These are phyloP conservation scores for Millerozyma miso DNA, from an alignment of 805 yeast species.

Conservation along the genomic window DNA sequence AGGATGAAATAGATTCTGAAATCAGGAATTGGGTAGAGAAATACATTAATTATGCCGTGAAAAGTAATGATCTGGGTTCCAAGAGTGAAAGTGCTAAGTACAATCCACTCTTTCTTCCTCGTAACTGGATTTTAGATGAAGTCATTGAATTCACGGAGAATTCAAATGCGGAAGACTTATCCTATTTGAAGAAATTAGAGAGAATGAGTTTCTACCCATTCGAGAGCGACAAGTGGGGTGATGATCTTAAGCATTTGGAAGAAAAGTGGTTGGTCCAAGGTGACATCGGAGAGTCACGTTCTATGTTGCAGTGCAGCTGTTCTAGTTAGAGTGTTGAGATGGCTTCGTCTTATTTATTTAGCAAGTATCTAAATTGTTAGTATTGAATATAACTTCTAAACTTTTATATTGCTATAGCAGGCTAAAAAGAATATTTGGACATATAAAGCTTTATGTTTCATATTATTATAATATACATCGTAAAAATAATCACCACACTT, in stretches of 20 bases:
- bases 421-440: no score
- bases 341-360: no score
- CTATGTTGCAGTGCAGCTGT: constrained; percentile 77
- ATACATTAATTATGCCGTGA: constrained; percentile 43
- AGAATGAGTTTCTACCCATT: constrained; percentile 76
- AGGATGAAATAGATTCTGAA: constrained; percentile 38
- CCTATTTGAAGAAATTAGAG: constrained; percentile 55
- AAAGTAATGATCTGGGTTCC: constrained; percentile 23
- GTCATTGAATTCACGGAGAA: constrained; percentile 61
- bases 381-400: no score
- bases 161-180: constrained; percentile 43
- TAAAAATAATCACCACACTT: constrained; percentile 1
- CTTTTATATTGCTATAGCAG: no score
- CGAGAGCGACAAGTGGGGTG: constrained; percentile 64
- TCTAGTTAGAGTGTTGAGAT: no score
- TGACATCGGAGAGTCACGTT: constrained; percentile 45
- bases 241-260: constrained; percentile 55
- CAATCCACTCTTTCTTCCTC: constrained; percentile 80
- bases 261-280: constrained; percentile 48
- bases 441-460: neutral
- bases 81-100: constrained; percentile 33
- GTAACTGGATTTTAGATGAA: constrained; percentile 83
- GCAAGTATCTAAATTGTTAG: no score
- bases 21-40: constrained; percentile 49
- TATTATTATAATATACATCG: neutral